Base-by-base conservation (phyloP, 768 basidiomycete genomes). In the Podaxis sp. region DNA sequence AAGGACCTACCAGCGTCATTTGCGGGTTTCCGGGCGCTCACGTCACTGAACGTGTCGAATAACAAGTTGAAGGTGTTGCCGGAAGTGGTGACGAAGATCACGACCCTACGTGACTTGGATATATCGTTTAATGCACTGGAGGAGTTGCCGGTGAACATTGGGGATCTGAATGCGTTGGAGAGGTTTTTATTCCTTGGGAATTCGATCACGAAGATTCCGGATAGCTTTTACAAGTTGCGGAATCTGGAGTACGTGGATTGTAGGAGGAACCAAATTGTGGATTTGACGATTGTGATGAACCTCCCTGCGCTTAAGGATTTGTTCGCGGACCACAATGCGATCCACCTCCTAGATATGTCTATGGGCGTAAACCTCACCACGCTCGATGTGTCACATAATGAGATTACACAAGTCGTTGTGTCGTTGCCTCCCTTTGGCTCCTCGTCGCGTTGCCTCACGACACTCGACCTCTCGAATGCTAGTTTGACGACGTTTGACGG, bases 101-200 rank as follows among this genome's bases (percentile, higher is more conserved):
- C 77, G 4, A 81, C 76, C n/a, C 82, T 99, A 18, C 76, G 82
- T 38, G 92, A 95, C 66, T 85, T 99, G 18, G 95, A 98, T 67
- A 79, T 97, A 40, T 98, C 97, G 0, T 98, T 98, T 80, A 99
- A 99, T 76, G 85, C 81, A 71, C 87, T 98, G 61, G 79, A 83
- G 0, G 84, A 87, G 52, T 81, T 98, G 1, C 95, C 95, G 0
- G 85, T 90, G 37, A 85, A 88, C 46, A 85, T 98, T 46, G 90
- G 90, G 1, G 74, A 82, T 36, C 78, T 98, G 55, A 72, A 71
- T 27, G 77, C 81, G 3, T 81, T 98, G 46, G 86, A 93, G 65
- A 77, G 82, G 14, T 79, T 98, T 9, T 77, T 88, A 47, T 82
- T 95, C 47, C 88, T 95, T n/a, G 92, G 93, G 25, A 99, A 99